A percentile compares a stretch with the other conserved stretches of the same genome.
Conservation (phyloP, 306 rosid genomes). For the Albizia julibrissin region DNA sequence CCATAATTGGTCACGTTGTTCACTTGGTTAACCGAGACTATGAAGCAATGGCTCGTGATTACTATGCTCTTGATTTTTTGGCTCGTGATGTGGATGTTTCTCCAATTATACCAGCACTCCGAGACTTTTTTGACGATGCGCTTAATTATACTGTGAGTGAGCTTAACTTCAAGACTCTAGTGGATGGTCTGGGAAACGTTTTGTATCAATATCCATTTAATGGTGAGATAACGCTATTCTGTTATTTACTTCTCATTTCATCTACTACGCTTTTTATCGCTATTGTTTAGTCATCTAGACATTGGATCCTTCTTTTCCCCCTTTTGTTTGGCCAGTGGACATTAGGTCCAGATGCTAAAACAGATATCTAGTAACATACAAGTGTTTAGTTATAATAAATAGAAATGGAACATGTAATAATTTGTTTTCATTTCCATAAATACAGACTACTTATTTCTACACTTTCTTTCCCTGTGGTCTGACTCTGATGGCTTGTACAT, state of each 20-base stretch:
- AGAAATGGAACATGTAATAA: background rate
- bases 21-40: constrained; percentile 95
- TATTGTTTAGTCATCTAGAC: constrained; percentile 5
- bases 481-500: constrained; percentile 29
- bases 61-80: constrained; percentile 84
- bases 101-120: constrained; percentile 89
- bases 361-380: background rate
- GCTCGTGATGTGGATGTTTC: constrained; percentile 80
- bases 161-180: constrained; percentile 90
- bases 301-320: background rate
- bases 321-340: background rate
- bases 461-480: constrained; percentile 30
- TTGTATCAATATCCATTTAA: constrained; percentile 86
- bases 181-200: constrained; percentile 90
- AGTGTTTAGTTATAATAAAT: background rate
- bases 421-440: constrained; percentile 1
- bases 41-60: constrained; percentile 96
- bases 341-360: background rate
- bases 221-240: constrained; percentile 56
- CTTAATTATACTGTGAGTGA: constrained; percentile 89
- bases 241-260: constrained; percentile 22
- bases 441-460: constrained; percentile 9
- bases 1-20: constrained; percentile 93
- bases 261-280: background rate
- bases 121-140: constrained; percentile 84